Evolutionary conservation across 1,284 basidiomycete genomes (phyloP), one percentile per base, ranked within the genome.

Genomic region (Boletus smithii): DNA sequence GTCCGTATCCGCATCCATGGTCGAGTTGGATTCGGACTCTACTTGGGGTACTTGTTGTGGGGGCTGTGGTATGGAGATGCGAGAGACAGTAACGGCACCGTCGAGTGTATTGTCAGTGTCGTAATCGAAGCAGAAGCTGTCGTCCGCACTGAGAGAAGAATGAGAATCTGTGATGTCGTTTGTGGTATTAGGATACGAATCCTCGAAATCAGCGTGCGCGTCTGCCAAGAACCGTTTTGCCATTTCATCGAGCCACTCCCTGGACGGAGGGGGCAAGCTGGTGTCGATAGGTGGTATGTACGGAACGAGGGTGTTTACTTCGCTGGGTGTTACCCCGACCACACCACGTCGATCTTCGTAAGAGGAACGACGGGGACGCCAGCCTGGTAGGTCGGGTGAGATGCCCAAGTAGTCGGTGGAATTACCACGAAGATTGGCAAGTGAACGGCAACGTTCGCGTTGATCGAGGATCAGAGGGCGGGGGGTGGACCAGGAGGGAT

Each of bases 291-390:
- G 59, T 1, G 50, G 63, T 22, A 61, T 51, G 29, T 53, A 48
- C 0, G 65, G 59, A 30, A 60, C 41, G 16, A 63, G 53, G 3
- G 49, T 44, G 50, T 65, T 66, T 4, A 67, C 50, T 31, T 66
- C 49, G 29, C 50, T 54, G 4, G 62, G 65, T 7, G 44, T 37
- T 2, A 63, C 62, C 1, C 51, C 47, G 1, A 66, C 44, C 0
- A 40, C 46, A 3, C 60, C 58, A 10, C 58, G 58, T 24, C 46
- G 42, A 17, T 65, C 62, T 30, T 66, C 62, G 29, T 57, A 52
- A 1, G 63, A 53, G 16, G 57, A 53, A 24, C 60, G 55, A 39
- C 55, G 62, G 11, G 52, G 58, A 33, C 46, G 49, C 58, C 61
- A 63, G 3, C 46, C 55, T 26, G 60, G 55, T 2, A 43, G 4